Base-by-base conservation (phyloP, 208 protist genomes). In the Vickermania spadyakhi region DNA sequence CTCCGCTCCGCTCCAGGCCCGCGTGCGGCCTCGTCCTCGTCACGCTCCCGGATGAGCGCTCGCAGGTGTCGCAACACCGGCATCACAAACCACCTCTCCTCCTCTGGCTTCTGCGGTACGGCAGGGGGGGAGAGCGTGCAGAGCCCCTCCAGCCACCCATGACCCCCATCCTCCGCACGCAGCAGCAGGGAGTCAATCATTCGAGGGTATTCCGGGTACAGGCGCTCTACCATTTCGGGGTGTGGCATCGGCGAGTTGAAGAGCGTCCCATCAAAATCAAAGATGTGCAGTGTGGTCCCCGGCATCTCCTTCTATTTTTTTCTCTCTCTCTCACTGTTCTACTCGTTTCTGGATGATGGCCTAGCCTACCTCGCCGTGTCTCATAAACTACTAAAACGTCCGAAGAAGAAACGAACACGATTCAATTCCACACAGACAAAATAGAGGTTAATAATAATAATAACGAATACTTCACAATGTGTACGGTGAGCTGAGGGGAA, bases 211-310 rank as follows among this genome's bases (percentile, higher is more conserved):
- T 18, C 18, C 11, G 36, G 36, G 52, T 70, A 67, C n/a, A 90
- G 60, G 23, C 59, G 66, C 22, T 74, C 52, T 22, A 55, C n/a
- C 51, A 28, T 5, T 7, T 18, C 51, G 5, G 21, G 11, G 29
- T 72, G 52, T 2, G 72, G 75, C 0, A 67, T 52, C 0, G 86
- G 86, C 14, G 86, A 93, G 66, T 78, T 68, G 58, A 93, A 93
- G 29, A 91, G 64, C 5, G 83, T 91, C 13, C 86, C 83, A 58
- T 93, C 86, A 77, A 93, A 93, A 50, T 93, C 86, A 58, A 91
- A 93, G 26, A 93, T 66, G 64, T 93, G 86, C 1, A 93, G 14
- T n/a, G n/a, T n/a, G n/a, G n/a, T n/a, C n/a, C n/a, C n/a, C n/a
- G n/a, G n/a, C n/a, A n/a, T n/a, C 52, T 93, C 79, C 58, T 76